Evolutionary conservation across 1,284 basidiomycete genomes (phyloP), one percentile per base, ranked within the genome.

Genomic region (Vanrija sp.): DNA sequence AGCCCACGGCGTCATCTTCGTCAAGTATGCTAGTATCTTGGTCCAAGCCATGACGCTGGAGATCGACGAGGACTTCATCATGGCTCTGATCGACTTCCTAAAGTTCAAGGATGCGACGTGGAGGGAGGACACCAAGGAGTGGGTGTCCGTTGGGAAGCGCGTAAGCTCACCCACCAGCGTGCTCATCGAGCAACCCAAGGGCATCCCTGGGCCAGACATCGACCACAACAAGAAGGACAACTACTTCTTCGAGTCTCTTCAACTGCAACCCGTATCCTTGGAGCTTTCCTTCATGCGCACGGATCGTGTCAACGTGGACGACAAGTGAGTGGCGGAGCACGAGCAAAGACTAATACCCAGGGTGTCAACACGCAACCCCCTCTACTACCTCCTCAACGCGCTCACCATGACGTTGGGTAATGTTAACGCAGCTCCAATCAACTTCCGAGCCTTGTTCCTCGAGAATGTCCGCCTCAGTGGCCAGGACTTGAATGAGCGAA

Each of bases 361-460:
- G 74, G 73, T 74, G 10, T 73, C 71, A 4, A 85, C 90, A 46
- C 84, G 88, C 48, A 98, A 97, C 69, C 96, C 96, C 1, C 78
- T 98, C 62, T 91, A 94, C 54, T 91, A 97, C 53, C 85, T 95
- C 38, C 80, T 98, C 60, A 97, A 98, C 68, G 93, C 93, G 5
- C 78, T 98, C 46, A 94, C 93, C 0, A 98, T 98, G 94, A 88
- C 94, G 0, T 80, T 99, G 23, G 96, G 96, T 9, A 98, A 98
- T 67, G 85, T 98, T 75, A 98, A 98, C 67, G 92, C 95, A 63
- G 94, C 96, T 0, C 91, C 92, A n/a, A 82, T 99, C 46, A 89
- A 91, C 64, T 83, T 99, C 78, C 98, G 98, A 70, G 91, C 94
- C 0, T 82, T 99, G 38, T 89, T 88, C 28, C 88, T 98, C 72